These are phyloP conservation scores for Rutstroemia sp. DNA, from an alignment of 2,329 filamentous ascomycete species.

Conservation along the genomic window DNA sequence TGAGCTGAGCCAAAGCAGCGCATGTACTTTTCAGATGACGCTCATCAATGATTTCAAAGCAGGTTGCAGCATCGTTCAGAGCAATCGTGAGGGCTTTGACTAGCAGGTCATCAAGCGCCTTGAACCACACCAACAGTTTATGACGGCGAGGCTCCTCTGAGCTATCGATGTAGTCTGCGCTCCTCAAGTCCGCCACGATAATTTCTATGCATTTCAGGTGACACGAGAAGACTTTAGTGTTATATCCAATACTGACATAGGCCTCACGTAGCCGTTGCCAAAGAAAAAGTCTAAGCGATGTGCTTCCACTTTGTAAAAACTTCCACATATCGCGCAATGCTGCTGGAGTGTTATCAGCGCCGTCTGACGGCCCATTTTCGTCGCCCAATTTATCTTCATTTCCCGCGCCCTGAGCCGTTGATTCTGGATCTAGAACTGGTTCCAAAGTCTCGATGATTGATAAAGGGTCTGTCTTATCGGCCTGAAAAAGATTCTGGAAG, in stretches of 20 bases:
- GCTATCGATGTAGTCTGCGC: conserved; percentile 46
- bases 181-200: conserved; percentile 63
- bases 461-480: conserved; percentile 72
- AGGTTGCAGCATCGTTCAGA: conserved; percentile 53
- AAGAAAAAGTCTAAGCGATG: conserved; percentile 75
- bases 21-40: conserved; percentile 69
- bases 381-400: conserved; percentile 8
- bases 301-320: conserved; percentile 74
- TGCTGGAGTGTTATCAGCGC: conserved; percentile 23
- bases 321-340: conserved; percentile 70
- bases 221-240: conserved; percentile 83
- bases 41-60: conserved; percentile 80
- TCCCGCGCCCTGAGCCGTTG: conserved; percentile 37
- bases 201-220: conserved; percentile 80
- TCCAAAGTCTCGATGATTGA: conserved; percentile 87
- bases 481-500: conserved; percentile 82
- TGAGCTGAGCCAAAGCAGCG: conserved; percentile 61
- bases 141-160: conserved; percentile 58
- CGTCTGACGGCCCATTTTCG: conserved; percentile 9
- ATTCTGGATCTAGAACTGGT: conserved; percentile 73
- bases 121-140: conserved; percentile 67
- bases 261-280: conserved; percentile 90
- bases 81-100: conserved; percentile 62
- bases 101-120: conserved; percentile 70
- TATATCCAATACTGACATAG: conserved; percentile 76